Conservation (phyloP, 2,329 filamentous ascomycete species). For the Beauveria scarabaeidicola region DNA sequence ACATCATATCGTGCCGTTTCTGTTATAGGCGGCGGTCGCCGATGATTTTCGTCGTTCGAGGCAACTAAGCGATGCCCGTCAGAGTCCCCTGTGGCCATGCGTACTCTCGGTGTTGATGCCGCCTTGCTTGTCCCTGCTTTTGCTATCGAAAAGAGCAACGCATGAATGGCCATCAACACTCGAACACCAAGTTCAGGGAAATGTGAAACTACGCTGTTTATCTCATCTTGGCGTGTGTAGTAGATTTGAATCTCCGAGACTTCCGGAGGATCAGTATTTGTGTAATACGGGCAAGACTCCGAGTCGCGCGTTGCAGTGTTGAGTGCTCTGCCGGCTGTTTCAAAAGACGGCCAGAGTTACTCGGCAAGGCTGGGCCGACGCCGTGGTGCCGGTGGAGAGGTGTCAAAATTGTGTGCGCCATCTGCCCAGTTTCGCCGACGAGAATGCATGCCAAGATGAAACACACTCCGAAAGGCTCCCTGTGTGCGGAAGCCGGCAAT, state of each 20-base stretch:
- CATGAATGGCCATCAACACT: background rate
- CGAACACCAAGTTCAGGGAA: background rate
- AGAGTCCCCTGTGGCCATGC: background rate
- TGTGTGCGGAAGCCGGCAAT: background rate
- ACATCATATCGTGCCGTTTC: background rate
- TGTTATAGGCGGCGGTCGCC: background rate
- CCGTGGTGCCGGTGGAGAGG: background rate
- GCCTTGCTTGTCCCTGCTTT: background rate
- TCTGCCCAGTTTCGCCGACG: background rate
- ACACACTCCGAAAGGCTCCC: background rate
- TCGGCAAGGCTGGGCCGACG: background rate
- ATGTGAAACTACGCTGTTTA: constrained; percentile 1
- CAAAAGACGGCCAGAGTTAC: background rate
- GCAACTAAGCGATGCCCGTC: background rate
- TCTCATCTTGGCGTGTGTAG: background rate
- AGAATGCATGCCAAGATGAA: constrained; percentile 1
- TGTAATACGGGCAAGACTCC: background rate
- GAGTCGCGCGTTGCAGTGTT: background rate
- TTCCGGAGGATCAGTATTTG: background rate
- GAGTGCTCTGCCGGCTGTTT: background rate
- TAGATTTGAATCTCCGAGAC: background rate
- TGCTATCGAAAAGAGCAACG: background rate
- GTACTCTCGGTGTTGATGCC: background rate
- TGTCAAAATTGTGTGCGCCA: background rate
- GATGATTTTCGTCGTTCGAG: background rate